phyloP scores from a whole-genome alignment of 2,329 filamentous ascomycete genomes.

The Hypoxylon sp. region DNA sequence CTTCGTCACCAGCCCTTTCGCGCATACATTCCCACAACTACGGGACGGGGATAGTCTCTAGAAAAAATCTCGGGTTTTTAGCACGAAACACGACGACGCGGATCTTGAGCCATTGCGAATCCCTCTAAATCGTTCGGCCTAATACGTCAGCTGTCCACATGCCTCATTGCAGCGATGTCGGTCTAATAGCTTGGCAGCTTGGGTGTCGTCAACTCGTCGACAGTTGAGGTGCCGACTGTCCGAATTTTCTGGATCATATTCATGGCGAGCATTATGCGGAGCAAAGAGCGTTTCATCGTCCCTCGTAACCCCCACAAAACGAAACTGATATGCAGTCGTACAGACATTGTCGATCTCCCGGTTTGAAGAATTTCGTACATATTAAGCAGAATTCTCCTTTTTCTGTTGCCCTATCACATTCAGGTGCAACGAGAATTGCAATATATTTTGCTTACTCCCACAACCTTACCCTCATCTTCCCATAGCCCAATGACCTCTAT shows the following conservation, averaged over 20 bases:
- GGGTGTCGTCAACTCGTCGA: neutral
- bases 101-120: neutral
- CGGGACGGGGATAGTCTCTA: neutral
- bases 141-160: constrained; percentile 4
- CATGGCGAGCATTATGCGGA: neutral
- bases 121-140: neutral
- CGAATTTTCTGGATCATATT: neutral
- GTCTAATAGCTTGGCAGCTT: neutral
- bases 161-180: neutral
- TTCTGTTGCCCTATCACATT: neutral
- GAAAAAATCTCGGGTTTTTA: too few species aligned
- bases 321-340: constrained; percentile 18
- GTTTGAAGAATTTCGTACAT: neutral
- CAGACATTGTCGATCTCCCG: constrained; percentile 2
- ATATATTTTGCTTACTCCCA: constrained; percentile 57
- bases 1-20: constrained; percentile 19
- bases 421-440: too few species aligned
- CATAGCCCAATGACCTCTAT: constrained; percentile 64
- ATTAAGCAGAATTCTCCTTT: neutral
- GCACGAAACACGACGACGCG: neutral
- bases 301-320: constrained; percentile 10
- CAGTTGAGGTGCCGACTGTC: neutral
- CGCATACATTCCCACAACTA: neutral
- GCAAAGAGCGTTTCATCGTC: constrained; percentile 32
- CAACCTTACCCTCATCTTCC: constrained; percentile 59